phyloP scores from a whole-genome alignment of 129 eudicot species.

The Solidago caesia region DNA sequence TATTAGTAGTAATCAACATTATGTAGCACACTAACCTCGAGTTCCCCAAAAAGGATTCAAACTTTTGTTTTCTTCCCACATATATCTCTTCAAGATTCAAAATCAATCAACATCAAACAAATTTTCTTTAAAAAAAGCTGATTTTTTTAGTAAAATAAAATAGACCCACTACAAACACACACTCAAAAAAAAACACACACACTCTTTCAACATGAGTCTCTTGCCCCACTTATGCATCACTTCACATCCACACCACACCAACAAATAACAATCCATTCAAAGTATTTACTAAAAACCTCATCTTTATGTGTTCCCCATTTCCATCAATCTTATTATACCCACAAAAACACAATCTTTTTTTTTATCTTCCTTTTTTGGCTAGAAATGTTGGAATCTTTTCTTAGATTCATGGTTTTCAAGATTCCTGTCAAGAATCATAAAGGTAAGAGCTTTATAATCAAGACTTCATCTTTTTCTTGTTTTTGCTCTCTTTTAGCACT shows the following conservation, averaged over 20 bases:
- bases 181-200: neutral
- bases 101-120: slow-evolving; percentile 12
- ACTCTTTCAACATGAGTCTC: slow-evolving; percentile 27
- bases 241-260: slow-evolving; percentile 50
- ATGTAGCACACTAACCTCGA: slow-evolving; percentile 32
- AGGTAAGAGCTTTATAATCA: slow-evolving; percentile 48
- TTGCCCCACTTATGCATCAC: slow-evolving; percentile 32
- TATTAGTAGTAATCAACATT: slow-evolving; percentile 12
- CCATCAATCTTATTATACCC: slow-evolving; percentile 18
- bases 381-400: slow-evolving; percentile 50
- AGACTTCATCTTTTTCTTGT: slow-evolving; percentile 17
- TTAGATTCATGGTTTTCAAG: slow-evolving; percentile 3
- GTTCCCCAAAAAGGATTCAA: slow-evolving; percentile 34
- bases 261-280: slow-evolving; percentile 28
- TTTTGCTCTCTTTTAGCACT: slow-evolving; percentile 30
- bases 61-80: slow-evolving; percentile 40
- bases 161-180: slow-evolving; percentile 14
- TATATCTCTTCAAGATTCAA: slow-evolving; percentile 38
- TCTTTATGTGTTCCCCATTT: slow-evolving; percentile 25
- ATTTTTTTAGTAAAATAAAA: neutral
- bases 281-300: slow-evolving; percentile 28
- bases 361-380: slow-evolving; percentile 5
- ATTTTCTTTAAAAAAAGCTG: neutral
- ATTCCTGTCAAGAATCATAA: slow-evolving; percentile 32
- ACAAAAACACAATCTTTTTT: slow-evolving; percentile 13